Conservation (phyloP, 768 basidiomycete species). For the Gloeostereum incarnatum region DNA sequence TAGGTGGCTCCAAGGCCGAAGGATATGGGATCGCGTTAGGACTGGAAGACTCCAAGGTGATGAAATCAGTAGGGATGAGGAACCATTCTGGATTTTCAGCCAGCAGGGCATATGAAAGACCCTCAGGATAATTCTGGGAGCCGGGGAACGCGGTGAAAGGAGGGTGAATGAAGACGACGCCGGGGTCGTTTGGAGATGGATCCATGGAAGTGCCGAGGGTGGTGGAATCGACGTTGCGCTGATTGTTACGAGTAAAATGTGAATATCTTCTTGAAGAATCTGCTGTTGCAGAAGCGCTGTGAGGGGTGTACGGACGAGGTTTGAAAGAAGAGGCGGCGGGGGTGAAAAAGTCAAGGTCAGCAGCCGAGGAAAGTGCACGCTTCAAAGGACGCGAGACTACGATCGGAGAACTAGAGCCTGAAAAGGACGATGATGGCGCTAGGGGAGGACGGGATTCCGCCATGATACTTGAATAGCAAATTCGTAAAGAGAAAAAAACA, state of each 20-base stretch:
- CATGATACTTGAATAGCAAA: too few relatives aligned
- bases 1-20: slow-evolving; percentile 68
- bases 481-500: too few relatives aligned
- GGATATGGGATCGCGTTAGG: slow-evolving; percentile 61
- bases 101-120: slow-evolving; percentile 62
- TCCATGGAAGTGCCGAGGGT: slow-evolving; percentile 56
- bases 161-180: slow-evolving; percentile 62
- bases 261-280: slow-evolving; percentile 2
- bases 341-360: slow-evolving; percentile 52
- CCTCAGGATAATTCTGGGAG: slow-evolving; percentile 50
- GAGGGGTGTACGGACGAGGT: slow-evolving; percentile 57
- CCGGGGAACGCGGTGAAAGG: slow-evolving; percentile 65
- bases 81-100: slow-evolving; percentile 80
- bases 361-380: slow-evolving; percentile 35
- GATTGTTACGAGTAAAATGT: slow-evolving; percentile 1
- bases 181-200: slow-evolving; percentile 57
- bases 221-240: not conserved
- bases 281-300: slow-evolving; percentile 10
- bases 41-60: slow-evolving; percentile 34
- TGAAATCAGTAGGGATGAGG: slow-evolving; percentile 59
- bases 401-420: slow-evolving; percentile 18
- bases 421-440: too few relatives aligned
- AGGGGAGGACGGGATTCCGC: too few relatives aligned
- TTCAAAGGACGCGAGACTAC: slow-evolving; percentile 27
- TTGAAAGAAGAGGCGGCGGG: slow-evolving; percentile 57